Evolutionary conservation across 768 basidiomycete genomes (phyloP).

Genomic region (Clavaria fumosa): DNA sequence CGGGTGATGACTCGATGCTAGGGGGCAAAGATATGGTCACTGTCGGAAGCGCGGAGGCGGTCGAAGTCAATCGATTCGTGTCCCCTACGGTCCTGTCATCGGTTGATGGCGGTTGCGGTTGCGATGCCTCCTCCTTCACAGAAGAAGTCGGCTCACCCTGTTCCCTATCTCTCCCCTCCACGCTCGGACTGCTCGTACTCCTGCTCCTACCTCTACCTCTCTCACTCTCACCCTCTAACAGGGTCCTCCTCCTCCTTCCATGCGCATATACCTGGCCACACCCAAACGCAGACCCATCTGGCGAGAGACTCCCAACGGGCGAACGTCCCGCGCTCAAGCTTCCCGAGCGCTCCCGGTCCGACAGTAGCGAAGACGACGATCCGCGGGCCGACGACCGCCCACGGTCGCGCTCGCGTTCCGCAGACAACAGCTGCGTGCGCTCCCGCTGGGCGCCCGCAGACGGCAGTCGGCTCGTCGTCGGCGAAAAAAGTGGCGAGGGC

Average conservation of each 20-base stretch:
- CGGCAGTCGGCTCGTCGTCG: too few relatives aligned
- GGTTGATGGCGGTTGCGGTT: too few relatives aligned
- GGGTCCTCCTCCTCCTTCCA: slow-evolving; percentile 21
- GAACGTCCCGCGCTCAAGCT: slow-evolving; percentile 10
- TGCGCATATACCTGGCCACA: slow-evolving; percentile 17
- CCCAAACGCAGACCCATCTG: slow-evolving; percentile 18
- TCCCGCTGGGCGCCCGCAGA: slow-evolving; percentile 15
- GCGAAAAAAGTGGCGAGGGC: slow-evolving; percentile 13
- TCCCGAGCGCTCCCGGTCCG: slow-evolving; percentile 28
- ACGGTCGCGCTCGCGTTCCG: slow-evolving; percentile 21
- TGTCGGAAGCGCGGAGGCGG: too few relatives aligned
- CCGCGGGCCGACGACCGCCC: slow-evolving; percentile 42
- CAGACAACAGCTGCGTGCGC: slow-evolving; percentile 14
- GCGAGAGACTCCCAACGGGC: slow-evolving; percentile 17
- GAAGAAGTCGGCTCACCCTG: too few relatives aligned
- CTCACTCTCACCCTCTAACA: slow-evolving; percentile 15
- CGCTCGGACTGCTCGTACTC: too few relatives aligned
- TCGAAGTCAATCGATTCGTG: too few relatives aligned
- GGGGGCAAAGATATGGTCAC: too few relatives aligned
- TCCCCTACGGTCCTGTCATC: too few relatives aligned
- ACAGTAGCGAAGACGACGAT: slow-evolving; percentile 33
- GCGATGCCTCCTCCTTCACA: too few relatives aligned
- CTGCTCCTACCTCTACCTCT: slow-evolving; percentile 16
- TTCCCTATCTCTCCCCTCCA: too few relatives aligned
- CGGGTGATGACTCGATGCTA: too few relatives aligned